Conservation (phyloP, 2,329 filamentous ascomycete species). For the Zopfia rhizophila region DNA sequence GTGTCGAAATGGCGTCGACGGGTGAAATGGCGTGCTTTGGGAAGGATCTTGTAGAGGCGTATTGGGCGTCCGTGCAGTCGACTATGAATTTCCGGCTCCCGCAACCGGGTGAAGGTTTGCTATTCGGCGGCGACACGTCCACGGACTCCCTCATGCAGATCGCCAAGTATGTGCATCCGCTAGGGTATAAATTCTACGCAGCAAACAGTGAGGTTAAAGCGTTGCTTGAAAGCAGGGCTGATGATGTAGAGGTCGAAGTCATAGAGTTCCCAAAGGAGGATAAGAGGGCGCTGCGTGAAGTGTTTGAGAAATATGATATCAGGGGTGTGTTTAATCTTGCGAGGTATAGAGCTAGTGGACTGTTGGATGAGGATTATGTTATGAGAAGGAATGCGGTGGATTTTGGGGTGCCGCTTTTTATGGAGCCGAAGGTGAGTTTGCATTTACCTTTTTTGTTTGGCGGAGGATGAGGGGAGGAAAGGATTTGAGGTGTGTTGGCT, state of each 20-base stretch:
- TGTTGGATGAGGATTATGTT: conserved; percentile 94
- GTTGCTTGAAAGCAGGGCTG: conserved; percentile 78
- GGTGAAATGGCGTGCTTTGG: conserved; percentile 99
- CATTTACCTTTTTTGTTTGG: background rate
- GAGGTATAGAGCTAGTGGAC: conserved; percentile 81
- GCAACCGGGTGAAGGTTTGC: conserved; percentile 91
- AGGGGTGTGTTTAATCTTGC: conserved; percentile 96
- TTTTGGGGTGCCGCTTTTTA: conserved; percentile 96
- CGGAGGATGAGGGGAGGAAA: background rate
- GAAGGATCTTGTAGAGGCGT: conserved; percentile 93
- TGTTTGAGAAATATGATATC: conserved; percentile 97
- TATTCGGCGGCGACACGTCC: conserved; percentile 86
- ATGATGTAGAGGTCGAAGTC: conserved; percentile 80
- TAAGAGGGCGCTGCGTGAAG: conserved; percentile 92
- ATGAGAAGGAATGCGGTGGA: conserved; percentile 99
- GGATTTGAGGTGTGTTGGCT: background rate
- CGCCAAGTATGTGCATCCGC: conserved; percentile 85
- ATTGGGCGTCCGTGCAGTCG: conserved; percentile 95
- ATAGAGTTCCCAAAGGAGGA: conserved; percentile 98
- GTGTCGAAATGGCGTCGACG: conserved; percentile 96
- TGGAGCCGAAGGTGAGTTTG: conserved; percentile 89
- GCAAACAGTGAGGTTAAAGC: conserved; percentile 83
- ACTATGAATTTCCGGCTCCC: conserved; percentile 99
- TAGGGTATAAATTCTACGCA: conserved; percentile 94
- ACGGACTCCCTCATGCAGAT: conserved; percentile 79